phyloP scores from a whole-genome alignment of 108 stramenopile species.

The Discostella stelligeroides region DNA sequence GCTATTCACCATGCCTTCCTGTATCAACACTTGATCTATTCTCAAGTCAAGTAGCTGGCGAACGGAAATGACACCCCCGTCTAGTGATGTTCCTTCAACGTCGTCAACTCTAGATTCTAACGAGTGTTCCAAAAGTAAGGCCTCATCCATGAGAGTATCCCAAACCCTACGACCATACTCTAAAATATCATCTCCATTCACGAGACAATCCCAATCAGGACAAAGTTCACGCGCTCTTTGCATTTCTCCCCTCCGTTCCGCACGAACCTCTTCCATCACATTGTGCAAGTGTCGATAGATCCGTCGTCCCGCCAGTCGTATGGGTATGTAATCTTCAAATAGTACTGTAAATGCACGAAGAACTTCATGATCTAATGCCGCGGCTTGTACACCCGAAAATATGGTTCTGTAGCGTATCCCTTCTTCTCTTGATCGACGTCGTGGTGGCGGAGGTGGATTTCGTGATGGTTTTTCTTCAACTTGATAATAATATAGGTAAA shows the following conservation, averaged over 20 bases:
- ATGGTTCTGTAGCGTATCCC: constrained; percentile 57
- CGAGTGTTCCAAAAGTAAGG: constrained; percentile 27
- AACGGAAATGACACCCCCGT: constrained; percentile 42
- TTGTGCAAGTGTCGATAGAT: constrained; percentile 54
- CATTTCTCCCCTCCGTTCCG: constrained; percentile 40
- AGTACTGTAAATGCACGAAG: constrained; percentile 77
- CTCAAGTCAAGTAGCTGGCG: constrained; percentile 22
- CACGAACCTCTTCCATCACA: constrained; percentile 57
- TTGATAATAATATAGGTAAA: constrained; percentile 25
- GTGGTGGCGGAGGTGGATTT: too few species aligned
- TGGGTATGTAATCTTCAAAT: constrained; percentile 77
- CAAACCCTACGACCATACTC: constrained; percentile 35
- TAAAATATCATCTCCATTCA: constrained; percentile 4
- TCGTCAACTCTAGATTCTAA: constrained; percentile 5
- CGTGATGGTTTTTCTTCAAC: neutral
- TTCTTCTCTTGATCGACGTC: constrained; percentile 28
- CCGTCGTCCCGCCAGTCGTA: constrained; percentile 75
- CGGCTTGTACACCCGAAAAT: constrained; percentile 68
- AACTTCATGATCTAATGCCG: constrained; percentile 65
- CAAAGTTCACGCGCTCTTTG: constrained; percentile 42
- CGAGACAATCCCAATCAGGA: constrained; percentile 20
- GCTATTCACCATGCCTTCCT: constrained; percentile 16
- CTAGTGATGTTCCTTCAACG: constrained; percentile 1
- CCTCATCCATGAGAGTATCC: constrained; percentile 37
- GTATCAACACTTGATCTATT: constrained; percentile 22